Percentiles rank a stretch among this genome's conserved stretches.
phyloP scores from a whole-genome alignment of 2,329 filamentous ascomycete species.

The Trichoderma brevicompactum region DNA sequence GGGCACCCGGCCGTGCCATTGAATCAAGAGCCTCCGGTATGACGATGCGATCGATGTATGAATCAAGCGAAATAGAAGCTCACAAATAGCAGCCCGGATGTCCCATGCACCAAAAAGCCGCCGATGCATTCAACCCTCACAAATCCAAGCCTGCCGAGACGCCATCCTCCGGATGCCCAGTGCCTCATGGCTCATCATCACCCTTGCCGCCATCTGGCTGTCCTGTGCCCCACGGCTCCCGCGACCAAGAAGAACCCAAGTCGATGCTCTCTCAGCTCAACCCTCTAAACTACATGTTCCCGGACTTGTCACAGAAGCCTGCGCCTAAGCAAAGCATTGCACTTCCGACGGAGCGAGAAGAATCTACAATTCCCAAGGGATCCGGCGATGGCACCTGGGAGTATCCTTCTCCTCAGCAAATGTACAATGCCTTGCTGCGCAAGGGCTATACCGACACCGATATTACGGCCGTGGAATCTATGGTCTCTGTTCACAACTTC shows the following conservation, averaged over 20 bases:
- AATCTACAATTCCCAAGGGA: slow-evolving; percentile 89
- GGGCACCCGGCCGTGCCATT: slow-evolving; percentile 40
- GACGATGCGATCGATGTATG: slow-evolving; percentile 8
- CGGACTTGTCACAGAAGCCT: slow-evolving; percentile 77
- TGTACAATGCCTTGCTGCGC: slow-evolving; percentile 97
- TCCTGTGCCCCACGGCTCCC: slow-evolving; percentile 51
- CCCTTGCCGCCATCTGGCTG: slow-evolving; percentile 45
- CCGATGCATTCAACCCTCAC: slow-evolving; percentile 51
- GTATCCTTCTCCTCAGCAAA: slow-evolving; percentile 97
- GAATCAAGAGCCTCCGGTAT: slow-evolving; percentile 43
- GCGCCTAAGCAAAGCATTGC: slow-evolving; percentile 72
- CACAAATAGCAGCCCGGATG: slow-evolving; percentile 52
- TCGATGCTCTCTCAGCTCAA: slow-evolving; percentile 62
- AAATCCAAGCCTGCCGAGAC: slow-evolving; percentile 32
- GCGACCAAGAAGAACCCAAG: slow-evolving; percentile 43
- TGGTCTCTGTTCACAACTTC: slow-evolving; percentile 98
- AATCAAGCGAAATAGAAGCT: slow-evolving; percentile 28
- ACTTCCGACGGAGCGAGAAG: slow-evolving; percentile 80
- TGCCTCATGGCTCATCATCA: slow-evolving; percentile 46
- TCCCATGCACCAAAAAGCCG: slow-evolving; percentile 61
- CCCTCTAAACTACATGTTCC: slow-evolving; percentile 94
- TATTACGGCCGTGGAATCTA: slow-evolving; percentile 88
- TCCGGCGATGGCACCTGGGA: slow-evolving; percentile 82
- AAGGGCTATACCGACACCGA: slow-evolving; percentile 97
- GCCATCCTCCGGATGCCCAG: slow-evolving; percentile 49